Conservation (phyloP, 1,284 basidiomycete genomes). For the Abortiporus biennis region DNA sequence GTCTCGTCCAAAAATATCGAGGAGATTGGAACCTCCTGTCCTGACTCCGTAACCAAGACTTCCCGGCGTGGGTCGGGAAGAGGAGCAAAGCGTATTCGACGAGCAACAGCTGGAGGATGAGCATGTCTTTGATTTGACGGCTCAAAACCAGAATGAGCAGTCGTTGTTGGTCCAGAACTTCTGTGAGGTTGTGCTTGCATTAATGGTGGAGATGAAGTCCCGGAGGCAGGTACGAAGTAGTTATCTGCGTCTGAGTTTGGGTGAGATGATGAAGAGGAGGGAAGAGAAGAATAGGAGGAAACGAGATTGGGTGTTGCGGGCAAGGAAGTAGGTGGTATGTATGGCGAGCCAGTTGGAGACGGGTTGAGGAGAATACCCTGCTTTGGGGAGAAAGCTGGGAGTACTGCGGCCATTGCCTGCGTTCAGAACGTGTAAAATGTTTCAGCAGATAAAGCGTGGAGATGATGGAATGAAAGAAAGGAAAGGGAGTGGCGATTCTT, state of each 20-base stretch:
- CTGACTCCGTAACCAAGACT: constrained; percentile 24
- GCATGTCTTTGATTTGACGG: constrained; percentile 14
- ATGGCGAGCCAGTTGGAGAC: constrained; percentile 24
- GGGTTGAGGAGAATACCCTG: constrained; percentile 31
- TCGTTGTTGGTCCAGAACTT: constrained; percentile 6
- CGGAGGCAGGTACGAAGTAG: constrained; percentile 19
- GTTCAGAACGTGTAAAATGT: neutral
- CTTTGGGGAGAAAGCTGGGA: constrained; percentile 11
- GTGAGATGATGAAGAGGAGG: constrained; percentile 20
- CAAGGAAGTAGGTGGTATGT: constrained; percentile 16
- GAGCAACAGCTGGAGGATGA: constrained; percentile 22
- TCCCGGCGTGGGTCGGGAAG: constrained; percentile 66
- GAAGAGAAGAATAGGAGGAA: constrained; percentile 21
- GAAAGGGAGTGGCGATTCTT: neutral
- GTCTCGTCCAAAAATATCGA: constrained; percentile 26
- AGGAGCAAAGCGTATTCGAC: constrained; percentile 68
- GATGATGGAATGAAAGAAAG: neutral
- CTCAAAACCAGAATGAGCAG: constrained; percentile 1
- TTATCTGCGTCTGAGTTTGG: constrained; percentile 20
- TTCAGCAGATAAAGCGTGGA: neutral
- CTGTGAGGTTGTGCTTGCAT: constrained; percentile 11
- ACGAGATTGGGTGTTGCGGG: constrained; percentile 19
- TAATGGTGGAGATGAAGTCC: constrained; percentile 9
- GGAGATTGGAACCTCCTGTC: constrained; percentile 28
- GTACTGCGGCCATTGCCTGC: constrained; percentile 7